These are phyloP conservation scores for Cystobasidium slooffiae DNA, from an alignment of 1,284 basidiomycete genomes.

Conservation along the genomic window DNA sequence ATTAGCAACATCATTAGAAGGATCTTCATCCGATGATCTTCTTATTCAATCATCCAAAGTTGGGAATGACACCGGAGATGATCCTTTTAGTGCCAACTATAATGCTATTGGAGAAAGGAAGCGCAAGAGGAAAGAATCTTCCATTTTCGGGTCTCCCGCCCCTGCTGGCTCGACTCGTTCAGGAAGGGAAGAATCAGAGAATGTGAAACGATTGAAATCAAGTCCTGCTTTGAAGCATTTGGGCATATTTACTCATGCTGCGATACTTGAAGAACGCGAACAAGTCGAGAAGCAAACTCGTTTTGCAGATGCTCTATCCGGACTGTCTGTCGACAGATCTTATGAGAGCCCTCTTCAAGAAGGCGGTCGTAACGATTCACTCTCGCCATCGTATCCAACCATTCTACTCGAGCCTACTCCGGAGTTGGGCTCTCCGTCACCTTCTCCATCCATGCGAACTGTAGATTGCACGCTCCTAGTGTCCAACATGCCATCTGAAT, in stretches of 20 bases:
- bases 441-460: neutral
- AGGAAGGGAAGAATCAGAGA: conserved; percentile 1
- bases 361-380: neutral
- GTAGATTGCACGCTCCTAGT: conserved; percentile 15
- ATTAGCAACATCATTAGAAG: conserved; percentile 1
- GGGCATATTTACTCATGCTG: conserved; percentile 34
- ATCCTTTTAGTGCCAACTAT: neutral
- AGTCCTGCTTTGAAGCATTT: conserved; percentile 35
- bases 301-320: neutral
- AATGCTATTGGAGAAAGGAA: neutral
- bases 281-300: neutral
- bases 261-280: conserved; percentile 19
- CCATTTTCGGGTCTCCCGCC: neutral
- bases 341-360: neutral
- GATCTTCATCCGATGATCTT: too few relatives aligned
- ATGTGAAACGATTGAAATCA: conserved; percentile 22
- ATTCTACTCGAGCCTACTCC: neutral
- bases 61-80: neutral
- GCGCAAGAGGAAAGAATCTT: conserved; percentile 12
- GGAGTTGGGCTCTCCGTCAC: neutral
- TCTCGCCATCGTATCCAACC: neutral
- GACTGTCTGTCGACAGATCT: neutral
- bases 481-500: conserved; percentile 26
- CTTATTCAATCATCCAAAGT: neutral
- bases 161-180: neutral